phyloP scores from a whole-genome alignment of 1,139 yeast genomes.

The Debaryomyces sp. region DNA sequence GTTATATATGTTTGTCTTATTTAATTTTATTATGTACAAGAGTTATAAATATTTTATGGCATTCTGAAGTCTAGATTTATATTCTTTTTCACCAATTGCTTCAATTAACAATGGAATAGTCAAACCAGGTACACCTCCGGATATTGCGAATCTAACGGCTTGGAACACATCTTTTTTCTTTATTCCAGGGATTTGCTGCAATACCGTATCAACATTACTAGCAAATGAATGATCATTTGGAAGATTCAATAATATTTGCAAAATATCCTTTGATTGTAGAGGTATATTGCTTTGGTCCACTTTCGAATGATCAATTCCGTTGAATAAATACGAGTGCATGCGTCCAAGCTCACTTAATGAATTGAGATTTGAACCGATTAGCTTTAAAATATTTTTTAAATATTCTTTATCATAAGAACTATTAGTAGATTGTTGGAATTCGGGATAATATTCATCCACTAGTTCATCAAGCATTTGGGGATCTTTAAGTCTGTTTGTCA shows the following conservation, averaged over 20 bases:
- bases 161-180: constrained; percentile 58
- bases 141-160: constrained; percentile 67
- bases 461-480: constrained; percentile 32
- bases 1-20: constrained; percentile 7
- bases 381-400: constrained; percentile 27
- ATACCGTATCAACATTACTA: constrained; percentile 18
- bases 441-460: constrained; percentile 31
- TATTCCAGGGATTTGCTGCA: constrained; percentile 15
- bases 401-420: constrained; percentile 21
- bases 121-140: constrained; percentile 74
- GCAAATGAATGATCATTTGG: constrained; percentile 10
- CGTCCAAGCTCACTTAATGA: constrained; percentile 51
- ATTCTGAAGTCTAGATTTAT: constrained; percentile 35
- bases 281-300: constrained; percentile 14
- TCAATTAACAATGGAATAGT: constrained; percentile 62
- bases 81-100: constrained; percentile 55
- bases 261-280: constrained; percentile 11
- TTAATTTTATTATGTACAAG: neutral
- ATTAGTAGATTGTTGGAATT: constrained; percentile 19
- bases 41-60: constrained; percentile 18
- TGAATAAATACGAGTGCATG: constrained; percentile 52
- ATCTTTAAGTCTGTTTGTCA: constrained; percentile 41
- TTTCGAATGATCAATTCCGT: constrained; percentile 35
- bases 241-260: constrained; percentile 10
- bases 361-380: constrained; percentile 44